Evolutionary conservation across 495 filamentous ascomycete species (phyloP), one percentile per base, ranked within the genome.

Genomic region (Parmelia sp.): DNA sequence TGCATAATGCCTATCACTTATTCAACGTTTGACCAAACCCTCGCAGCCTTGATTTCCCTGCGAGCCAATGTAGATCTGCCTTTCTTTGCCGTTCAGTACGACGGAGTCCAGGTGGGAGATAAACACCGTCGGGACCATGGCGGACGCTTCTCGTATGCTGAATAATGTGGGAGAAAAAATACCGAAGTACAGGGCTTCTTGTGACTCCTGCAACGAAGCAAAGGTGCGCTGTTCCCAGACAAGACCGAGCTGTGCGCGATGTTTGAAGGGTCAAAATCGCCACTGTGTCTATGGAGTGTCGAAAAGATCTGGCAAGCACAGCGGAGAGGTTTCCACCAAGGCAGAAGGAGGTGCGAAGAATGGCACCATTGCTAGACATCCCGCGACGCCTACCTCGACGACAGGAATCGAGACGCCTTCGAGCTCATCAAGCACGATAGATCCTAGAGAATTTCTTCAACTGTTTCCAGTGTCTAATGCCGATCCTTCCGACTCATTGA

Each of bases 171-270:
- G 49, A 31, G 27, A 31, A 31, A 53, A 53, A 9, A 12, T 21
- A 19, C 49, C 49, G 5, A 53, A 53, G 27, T 53, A 53, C 49
- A 31, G 25, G 25, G 27, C 49, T 29, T 53, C 49, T 31, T 53
- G 49, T 53, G 49, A 53, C 27, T 53, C 49, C 12, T 53, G 49
- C 49, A 15, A 53, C 27, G 27, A 53, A 19, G 49, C 49, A 17
- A 53, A 53, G 8, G 49, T 53, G 25, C 49, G 27, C 49, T 53
- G 49, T 23, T 53, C 49, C 49, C 49, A 53, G 27, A 53, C 49
- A 15, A 53, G 27, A 31, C 49, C 49, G 14, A 53, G 49, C 15
- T 53, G 49, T 31, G 49, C 27, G 7, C 49, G 49, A 8, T 53
- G 49, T 53, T 31, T 19, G 25, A 53, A 53, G 25, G 1, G 25